Percentiles rank a stretch among this genome's conserved stretches.
Evolutionary conservation across 441 rosid genomes (phyloP).

Genomic region (Kokia cookei): DNA sequence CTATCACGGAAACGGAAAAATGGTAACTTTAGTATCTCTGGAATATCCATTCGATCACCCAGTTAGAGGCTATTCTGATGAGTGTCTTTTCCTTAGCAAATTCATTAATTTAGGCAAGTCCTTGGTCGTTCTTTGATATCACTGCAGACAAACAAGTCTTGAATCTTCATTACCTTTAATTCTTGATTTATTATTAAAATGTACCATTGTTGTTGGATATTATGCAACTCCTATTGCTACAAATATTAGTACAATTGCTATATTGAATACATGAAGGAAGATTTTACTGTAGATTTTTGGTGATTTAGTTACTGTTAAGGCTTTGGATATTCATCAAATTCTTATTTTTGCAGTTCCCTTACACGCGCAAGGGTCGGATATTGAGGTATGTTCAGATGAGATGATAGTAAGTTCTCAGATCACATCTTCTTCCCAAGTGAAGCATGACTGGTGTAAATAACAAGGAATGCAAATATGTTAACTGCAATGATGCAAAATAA

Average conservation of each 20-base stretch:
- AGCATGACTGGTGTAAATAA: conserved; percentile 79
- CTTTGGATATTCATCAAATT: conserved; percentile 4
- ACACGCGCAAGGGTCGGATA: conserved; percentile 51
- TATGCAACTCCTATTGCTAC: background rate
- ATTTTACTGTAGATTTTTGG: background rate
- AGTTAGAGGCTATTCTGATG: background rate
- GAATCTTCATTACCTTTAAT: background rate
- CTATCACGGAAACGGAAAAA: background rate
- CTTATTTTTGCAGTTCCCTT: conserved; percentile 52
- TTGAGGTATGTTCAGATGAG: conserved; percentile 58
- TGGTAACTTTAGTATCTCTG: background rate
- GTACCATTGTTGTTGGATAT: background rate
- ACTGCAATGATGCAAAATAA: conserved; percentile 67
- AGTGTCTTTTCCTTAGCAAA: background rate
- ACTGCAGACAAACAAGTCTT: background rate
- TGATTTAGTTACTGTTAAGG: background rate
- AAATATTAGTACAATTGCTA: background rate
- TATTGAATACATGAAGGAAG: background rate
- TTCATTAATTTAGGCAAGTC: background rate
- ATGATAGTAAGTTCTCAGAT: conserved; percentile 53
- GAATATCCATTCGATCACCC: background rate
- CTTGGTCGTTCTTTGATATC: background rate
- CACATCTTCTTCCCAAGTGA: conserved; percentile 38
- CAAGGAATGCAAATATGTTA: conserved; percentile 40
- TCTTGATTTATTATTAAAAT: background rate